These are phyloP conservation scores for Lecanoromycetidae sp. DNA, from an alignment of 2,329 filamentous ascomycete species.

Conservation along the genomic window DNA sequence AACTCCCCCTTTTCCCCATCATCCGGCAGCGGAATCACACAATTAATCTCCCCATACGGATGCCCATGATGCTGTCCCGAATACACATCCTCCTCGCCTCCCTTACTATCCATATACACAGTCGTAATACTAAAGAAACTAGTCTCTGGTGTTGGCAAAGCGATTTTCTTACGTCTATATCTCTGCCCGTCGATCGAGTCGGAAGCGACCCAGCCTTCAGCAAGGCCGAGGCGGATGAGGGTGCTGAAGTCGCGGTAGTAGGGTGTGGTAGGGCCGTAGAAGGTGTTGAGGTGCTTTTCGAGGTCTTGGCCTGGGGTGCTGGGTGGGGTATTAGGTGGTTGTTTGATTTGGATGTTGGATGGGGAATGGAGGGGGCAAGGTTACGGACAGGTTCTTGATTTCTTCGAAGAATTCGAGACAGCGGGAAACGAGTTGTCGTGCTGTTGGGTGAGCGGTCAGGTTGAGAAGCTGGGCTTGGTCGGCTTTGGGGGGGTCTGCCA, in stretches of 20 bases:
- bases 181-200: conserved; percentile 34
- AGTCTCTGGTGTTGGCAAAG: conserved; percentile 35
- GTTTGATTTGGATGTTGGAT: too few species aligned
- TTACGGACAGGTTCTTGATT: not conserved
- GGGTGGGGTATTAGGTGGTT: not conserved
- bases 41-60: conserved; percentile 46
- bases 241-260: conserved; percentile 34
- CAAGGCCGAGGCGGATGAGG: conserved; percentile 30
- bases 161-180: conserved; percentile 38
- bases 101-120: conserved; percentile 46
- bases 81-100: conserved; percentile 37
- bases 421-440: not conserved
- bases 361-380: not conserved
- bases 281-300: conserved; percentile 32
- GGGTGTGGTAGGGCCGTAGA: conserved; percentile 33
- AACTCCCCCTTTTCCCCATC: too few species aligned
- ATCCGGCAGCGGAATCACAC: too few species aligned
- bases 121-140: conserved; percentile 45
- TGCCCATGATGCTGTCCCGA: conserved; percentile 43
- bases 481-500: not conserved
- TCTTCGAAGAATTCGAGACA: not conserved
- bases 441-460: not conserved
- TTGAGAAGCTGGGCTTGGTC: not conserved
- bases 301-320: conserved; percentile 38
- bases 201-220: conserved; percentile 36